Evolutionary conservation across 768 basidiomycete genomes (phyloP), one percentile per base, ranked within the genome.

Genomic region (Hygrophoropsis aurantiaca): DNA sequence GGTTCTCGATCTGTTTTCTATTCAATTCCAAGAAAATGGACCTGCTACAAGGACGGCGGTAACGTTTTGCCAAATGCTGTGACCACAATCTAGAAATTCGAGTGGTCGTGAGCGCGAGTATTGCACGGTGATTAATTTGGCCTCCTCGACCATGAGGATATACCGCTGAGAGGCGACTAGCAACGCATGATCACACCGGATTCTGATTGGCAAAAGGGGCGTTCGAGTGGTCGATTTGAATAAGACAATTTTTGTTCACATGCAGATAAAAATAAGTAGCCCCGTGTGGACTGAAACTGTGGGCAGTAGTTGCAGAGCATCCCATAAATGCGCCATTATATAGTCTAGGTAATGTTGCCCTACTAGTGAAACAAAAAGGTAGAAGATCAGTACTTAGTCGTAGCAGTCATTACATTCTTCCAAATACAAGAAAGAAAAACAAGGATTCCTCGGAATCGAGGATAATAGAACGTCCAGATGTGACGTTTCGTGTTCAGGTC

Each of bases 71-170:
- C 40, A 51, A 30, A 49, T 43, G 44, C 45, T 44, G 53, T 59
- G 53, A 53, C 44, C 49, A 51, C 48, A 52, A 64, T 55, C 47
- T 46, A 51, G 54, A 43, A 36, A 45, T 56, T 50, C 49, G 47
- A 45, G 32, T 37, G 16, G 24, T 49, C 46, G 57, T 52, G 54
- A 49, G 53, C 51, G 47, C 48, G 50, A 52, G 50, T 35, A 56
- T 47, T 56, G 52, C 55, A 57, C 65, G 65, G 65, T 66, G 62
- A 66, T 66, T 66, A 66, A 66, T 60, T 66, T 54, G 56, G 44
- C 53, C 52, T 49, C 52, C 53, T 45, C 42, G 40, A 44, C 61
- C 64, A 68, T 50, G 64, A 61, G 66, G 66, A 55, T 62, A 58
- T 66, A 51, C 52, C 42, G 59, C 56, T 30, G 7, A 64, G 54